A percentile compares a stretch with the other conserved stretches of the same genome.
phyloP scores from a whole-genome alignment of 495 filamentous ascomycete species.

The Staphylotrichum tortipilum region DNA sequence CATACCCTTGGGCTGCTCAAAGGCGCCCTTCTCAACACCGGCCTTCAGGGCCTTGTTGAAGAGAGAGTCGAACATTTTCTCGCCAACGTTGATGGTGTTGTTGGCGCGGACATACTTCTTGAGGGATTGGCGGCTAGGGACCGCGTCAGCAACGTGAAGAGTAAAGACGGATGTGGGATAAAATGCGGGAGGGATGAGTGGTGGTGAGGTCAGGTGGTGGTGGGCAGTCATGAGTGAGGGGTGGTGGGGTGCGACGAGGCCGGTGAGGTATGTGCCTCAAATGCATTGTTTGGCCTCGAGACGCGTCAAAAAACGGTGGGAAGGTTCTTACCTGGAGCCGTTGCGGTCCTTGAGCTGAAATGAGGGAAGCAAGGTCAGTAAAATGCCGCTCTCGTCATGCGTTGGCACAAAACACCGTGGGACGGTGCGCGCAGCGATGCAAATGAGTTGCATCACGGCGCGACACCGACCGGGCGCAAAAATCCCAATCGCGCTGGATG shows the following conservation, averaged over 20 bases:
- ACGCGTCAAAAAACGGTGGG: constrained; percentile 2
- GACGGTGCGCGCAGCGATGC: constrained; percentile 8
- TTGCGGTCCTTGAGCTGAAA: constrained; percentile 57
- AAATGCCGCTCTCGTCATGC: constrained; percentile 16
- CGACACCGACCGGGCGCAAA: constrained; percentile 11
- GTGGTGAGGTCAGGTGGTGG: no score
- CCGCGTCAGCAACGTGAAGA: constrained; percentile 28
- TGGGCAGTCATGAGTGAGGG: no score
- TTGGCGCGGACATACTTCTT: constrained; percentile 98
- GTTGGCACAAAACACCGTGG: background rate
- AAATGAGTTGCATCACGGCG: constrained; percentile 14
- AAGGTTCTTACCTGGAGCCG: constrained; percentile 50
- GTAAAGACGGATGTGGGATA: constrained; percentile 3
- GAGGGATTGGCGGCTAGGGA: constrained; percentile 74
- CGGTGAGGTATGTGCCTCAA: no score
- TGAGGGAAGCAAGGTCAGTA: constrained; percentile 38
- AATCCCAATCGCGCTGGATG: constrained; percentile 29
- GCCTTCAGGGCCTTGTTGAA: constrained; percentile 89
- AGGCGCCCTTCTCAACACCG: constrained; percentile 83
- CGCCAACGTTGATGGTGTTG: constrained; percentile 71
- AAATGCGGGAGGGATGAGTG: background rate
- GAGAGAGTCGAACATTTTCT: constrained; percentile 73
- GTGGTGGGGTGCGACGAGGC: no score
- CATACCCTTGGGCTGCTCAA: constrained; percentile 93
- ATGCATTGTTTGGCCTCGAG: background rate